Evolutionary conservation across 1,284 basidiomycete genomes (phyloP), one percentile per base, ranked within the genome.

Genomic region (Cutaneotrichosporon sp.): DNA sequence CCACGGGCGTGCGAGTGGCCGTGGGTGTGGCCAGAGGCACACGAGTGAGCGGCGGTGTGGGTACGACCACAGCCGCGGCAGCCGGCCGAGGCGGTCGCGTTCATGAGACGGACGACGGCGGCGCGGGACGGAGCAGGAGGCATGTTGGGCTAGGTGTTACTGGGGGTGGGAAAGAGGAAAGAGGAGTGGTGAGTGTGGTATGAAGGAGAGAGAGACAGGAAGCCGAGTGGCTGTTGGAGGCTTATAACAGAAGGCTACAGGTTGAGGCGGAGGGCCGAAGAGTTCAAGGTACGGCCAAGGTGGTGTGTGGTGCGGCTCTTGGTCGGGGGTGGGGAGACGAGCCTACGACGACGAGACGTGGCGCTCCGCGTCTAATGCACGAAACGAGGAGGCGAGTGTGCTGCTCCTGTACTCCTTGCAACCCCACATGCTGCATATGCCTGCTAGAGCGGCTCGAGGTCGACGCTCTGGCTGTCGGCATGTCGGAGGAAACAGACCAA

Each of bases 11-110:
- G 20, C n/a, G 58, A 58, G 54, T 66, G 62, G 51, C 65, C 59
- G 41, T 66, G 57, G 39, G 21, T 23, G 44, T 21, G 17, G 45
- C 38, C 44, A 4, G 56, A 18, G 17, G 49, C 46, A 46, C 56
- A 58, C 17, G 52, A 34, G 50, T 54, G 52, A 17, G 61, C 60
- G 5, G 49, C 49, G 8, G 59, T 37, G 53, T 73, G 70, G 21
- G 65, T 64, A 9, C 65, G 52, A 4, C 71, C 71, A 48, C 71
- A 73, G 13, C 71, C 70, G 46, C 70, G 59, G 62, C 71, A 73
- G 38, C 71, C 71, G 30, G 59, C 55, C 39, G 69, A 65, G 45
- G 66, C 56, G 13, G 71, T 73, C 44, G 67, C 58, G 52, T 56
- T 55, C 39, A 73, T 62, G 26, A 73, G 63, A 14, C 70, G 63